Base-by-base conservation (phyloP, 1,139 yeast species). In the Scheffersomyces lignicola region DNA sequence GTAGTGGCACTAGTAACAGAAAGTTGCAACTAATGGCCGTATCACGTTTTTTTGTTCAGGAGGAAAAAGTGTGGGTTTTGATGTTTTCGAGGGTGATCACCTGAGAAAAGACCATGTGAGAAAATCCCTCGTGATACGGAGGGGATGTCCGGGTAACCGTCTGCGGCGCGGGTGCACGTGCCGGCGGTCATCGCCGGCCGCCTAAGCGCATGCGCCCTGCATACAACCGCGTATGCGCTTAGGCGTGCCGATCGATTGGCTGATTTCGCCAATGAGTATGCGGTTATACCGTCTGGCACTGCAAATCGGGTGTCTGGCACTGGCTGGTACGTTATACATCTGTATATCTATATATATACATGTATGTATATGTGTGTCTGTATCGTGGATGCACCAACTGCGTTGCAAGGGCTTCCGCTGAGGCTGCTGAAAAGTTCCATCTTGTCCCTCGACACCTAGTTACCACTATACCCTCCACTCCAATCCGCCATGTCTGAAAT, bases 401-500 rank as follows among this genome's bases (percentile, higher is more conserved):
- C 23, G 23, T 10, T 21, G 10, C 10, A 10, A 10, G 10, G 23
- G 23, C 10, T 21, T 10, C 23, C 23, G 10, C 10, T 10, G 23
- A 21, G 10, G 23, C 23, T 10, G 10, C 10, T 10, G 10, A 21
- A 21, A 21, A 10, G 10, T 10, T 10, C 10, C 23, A 10, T 21
- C 23, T 21, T 21, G 10, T 10, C 23, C 10, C 10, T 10, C 10
- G 10, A 21, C 23, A 21, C 23, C 23, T 6, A 11, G n/a, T 27
- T 32, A 20, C 21, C 21, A 26, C 3, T 11, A 18, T 27, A 27
- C 26, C 7, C 8, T 32, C 35, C 32, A 32, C 12, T 28, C 35
- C 26, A 28, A 46, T n/a, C n/a, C n/a, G n/a, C 32, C 20, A 65
- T 64, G 72, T 40, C 66, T 14, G 72, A 68, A 48, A 61, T 68